Base-by-base conservation (phyloP, 106 monocot genomes). In the Agapanthus africanus region DNA sequence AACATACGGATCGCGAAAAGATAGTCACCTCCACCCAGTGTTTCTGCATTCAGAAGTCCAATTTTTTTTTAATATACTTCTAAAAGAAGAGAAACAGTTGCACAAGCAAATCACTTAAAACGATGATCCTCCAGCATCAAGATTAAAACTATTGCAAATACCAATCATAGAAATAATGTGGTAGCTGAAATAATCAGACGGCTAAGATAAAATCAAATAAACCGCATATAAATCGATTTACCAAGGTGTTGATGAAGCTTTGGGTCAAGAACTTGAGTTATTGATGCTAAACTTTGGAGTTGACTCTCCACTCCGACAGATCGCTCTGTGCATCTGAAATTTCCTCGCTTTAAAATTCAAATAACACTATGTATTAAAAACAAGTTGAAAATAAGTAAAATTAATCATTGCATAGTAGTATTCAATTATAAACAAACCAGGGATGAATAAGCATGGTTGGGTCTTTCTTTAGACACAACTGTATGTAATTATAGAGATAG, bases 1-100 rank as follows among this genome's bases (percentile, higher is more conserved):
- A 91, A 91, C 95, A 95, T 95, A 25, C 95, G 90, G 64, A 95
- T 85, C 7, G 95, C 95, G 78, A 95, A 95, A 32, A 95, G 79
- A 79, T 91, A 95, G 73, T 95, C 95, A 71, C 95, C 95, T 54
- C 95, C 95, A 71, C 95, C 95, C 33, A 95, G 77, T 50, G 76
- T 73, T 81, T 95, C 95, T 95, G 83, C 40, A 28, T 67, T 78
- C 26, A 72, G 47, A 47, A 72, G 56, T 25, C 6, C 32, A 50
- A 28, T 32, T 1, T 1, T 18, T 50, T 68, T 18, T 46, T 27
- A 68, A 26, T 50, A 61, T 2, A 37, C 14, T 65, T 40, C 31
- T 68, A 50, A 47, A 21, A 21, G 4, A 33, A 34, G 7, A 23
- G 32, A 49, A 46, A 50, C 0, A 50, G 11, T 49, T 68, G 66